These are phyloP conservation scores for Hypericum perforatum DNA, from an alignment of 345 rosid species.

Conservation along the genomic window DNA sequence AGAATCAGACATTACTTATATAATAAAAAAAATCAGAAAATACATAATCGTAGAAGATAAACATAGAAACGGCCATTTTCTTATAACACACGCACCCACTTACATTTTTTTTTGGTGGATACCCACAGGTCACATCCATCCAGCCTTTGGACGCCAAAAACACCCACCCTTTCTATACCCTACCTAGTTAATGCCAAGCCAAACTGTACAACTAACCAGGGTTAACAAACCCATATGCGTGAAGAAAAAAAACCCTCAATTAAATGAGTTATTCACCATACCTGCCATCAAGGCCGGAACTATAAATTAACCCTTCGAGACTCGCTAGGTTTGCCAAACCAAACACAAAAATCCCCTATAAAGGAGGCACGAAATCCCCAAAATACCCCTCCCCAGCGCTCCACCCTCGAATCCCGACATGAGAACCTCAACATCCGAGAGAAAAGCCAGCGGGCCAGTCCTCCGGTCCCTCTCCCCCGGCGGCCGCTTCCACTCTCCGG, in stretches of 20 bases:
- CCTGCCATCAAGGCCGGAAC: constrained; percentile 11
- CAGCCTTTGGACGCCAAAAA: no score
- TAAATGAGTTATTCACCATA: constrained; percentile 11
- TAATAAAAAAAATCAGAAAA: no score
- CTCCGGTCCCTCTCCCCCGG: constrained; percentile 45
- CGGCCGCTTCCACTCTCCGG: constrained; percentile 27
- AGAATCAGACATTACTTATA: no score
- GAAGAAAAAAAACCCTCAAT: neutral
- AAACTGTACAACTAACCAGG: no score
- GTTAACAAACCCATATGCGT: no score
- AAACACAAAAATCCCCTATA: constrained; percentile 29
- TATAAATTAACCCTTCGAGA: constrained; percentile 28
- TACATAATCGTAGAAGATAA: no score
- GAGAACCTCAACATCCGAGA: constrained; percentile 23
- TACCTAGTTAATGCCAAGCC: no score
- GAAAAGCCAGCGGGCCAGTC: constrained; percentile 45
- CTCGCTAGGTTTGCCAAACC: constrained; percentile 73
- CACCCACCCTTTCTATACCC: no score
- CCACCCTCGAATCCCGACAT: neutral
- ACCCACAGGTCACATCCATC: no score
- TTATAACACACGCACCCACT: no score
- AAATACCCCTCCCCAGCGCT: neutral
- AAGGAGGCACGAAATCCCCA: constrained; percentile 2
- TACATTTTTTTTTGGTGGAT: no score
- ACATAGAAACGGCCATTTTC: no score